Evolutionary conservation across 768 basidiomycete genomes (phyloP), one percentile per base, ranked within the genome.

Genomic region (Boletellus ananas): DNA sequence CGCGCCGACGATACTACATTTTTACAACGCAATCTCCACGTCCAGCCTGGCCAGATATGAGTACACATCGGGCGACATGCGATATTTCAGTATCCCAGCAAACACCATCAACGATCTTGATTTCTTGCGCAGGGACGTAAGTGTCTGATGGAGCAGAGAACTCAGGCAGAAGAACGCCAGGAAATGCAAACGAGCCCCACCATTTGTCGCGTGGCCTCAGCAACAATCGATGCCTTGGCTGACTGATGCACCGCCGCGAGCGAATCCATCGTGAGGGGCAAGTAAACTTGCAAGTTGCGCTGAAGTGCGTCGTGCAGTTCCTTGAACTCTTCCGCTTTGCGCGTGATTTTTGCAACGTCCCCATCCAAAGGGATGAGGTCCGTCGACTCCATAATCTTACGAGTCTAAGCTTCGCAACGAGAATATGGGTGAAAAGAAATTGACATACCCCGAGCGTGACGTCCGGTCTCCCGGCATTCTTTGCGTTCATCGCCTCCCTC

Each of bases 231-330:
- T 11, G 74, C 71, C 67, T 95, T 95, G 50, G 83, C 72, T 50
- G 79, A 81, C 49, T 85, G 85, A 58, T 95, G 88, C 14, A 94
- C 80, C 13, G 79, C 83, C 43, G 88, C 86, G 23, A 98, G 80
- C 25, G 86, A 82, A 62, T 94, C 92, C 96, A 98, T 99, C 18
- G 91, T 87, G 34, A 93, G 79, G 31, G 89, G 81, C 43, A 98
- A 77, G 66, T 96, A 89, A 2, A 81, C 80, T 60, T 92, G 91
- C 66, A 98, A 69, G 71, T 95, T 97, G 56, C 88, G 82, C 60
- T 94, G 90, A 60, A 96, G 72, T 2, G 89, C 79, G 58, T 95
- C 90, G 49, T 95, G 87, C 16, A 87, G 70, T 46, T 91, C 83
- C 63, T 85, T 85, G 72, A 97, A 94, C 58, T 93, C 88, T 63